Base-by-base conservation (phyloP, 805 yeast species). In the Metschnikowia continentalis region DNA sequence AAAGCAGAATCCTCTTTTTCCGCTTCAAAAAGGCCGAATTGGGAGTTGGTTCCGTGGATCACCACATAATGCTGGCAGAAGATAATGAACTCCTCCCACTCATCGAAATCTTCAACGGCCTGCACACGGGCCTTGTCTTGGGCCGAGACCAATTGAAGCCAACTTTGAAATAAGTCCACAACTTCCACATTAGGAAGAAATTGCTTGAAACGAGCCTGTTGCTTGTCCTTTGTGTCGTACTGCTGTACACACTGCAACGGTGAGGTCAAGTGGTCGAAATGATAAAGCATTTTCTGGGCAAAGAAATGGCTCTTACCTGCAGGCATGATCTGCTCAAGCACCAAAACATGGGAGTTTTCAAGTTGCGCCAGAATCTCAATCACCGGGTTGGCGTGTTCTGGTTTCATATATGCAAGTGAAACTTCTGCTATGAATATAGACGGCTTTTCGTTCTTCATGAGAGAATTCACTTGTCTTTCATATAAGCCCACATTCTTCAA, bases 401-500 rank as follows among this genome's bases (percentile, higher is more conserved):
- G 83, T 36, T 75, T 71, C 94, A 88, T 88, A 63, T 88, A 88
- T 0, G 92, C 90, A 49, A 88, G 67, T 0, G 95, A 87, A 3
- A 88, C 95, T 63, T 88, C 96, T 1, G 95, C 92, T 37, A 89
- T 75, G 61, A 85, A 88, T 2, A 88, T 73, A 42, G 76, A 81
- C 4, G 77, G 67, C 2, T 72, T 58, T n/a, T 67, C 58, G 47
- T 61, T 39, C 62, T 65, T 44, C 8, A 67, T 61, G 13, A 74
- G 55, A 2, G 49, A 26, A 3, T 57, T 46, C 41, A 77, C 48
- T 48, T 65, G 67, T 6, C 53, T 42, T 17, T 66, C 54, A 52
- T 78, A 83, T 5, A 75, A 57, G 1, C 57, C 57, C 2, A 63
- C 56, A 56, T 81, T 68, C 47, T 84, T 80, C 54, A 88, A 67